Evolutionary conservation across 2,329 filamentous ascomycete genomes (phyloP).

Genomic region (Colletotrichum lindemuthianum): DNA sequence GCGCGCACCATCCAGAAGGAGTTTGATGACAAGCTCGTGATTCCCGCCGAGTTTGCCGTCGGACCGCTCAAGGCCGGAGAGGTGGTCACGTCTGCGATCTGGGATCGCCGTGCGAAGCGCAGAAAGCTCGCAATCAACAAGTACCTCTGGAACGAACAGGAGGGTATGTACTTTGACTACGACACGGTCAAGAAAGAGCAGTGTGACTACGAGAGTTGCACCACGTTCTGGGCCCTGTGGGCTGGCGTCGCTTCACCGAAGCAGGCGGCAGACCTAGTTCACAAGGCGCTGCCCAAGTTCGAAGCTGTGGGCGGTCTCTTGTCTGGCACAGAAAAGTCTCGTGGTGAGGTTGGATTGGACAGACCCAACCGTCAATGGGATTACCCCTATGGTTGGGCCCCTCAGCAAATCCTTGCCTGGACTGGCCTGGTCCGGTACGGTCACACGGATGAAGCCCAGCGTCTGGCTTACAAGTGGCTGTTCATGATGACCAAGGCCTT

Average conservation of each 20-base stretch:
- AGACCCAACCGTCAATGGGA: constrained; percentile 98
- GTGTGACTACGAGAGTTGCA: constrained; percentile 87
- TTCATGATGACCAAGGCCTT: constrained; percentile 99
- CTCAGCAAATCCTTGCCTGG: constrained; percentile 98
- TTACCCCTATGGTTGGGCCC: constrained; percentile 97
- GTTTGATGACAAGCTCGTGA: constrained; percentile 83
- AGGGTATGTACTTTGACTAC: constrained; percentile 99
- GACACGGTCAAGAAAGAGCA: constrained; percentile 84
- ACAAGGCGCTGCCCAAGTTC: constrained; percentile 84
- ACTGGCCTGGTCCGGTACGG: constrained; percentile 91
- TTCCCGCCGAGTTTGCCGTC: constrained; percentile 84
- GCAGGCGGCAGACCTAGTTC: constrained; percentile 86
- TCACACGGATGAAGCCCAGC: constrained; percentile 88
- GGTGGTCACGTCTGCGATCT: constrained; percentile 83
- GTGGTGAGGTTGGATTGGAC: constrained; percentile 80
- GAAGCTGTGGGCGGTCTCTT: constrained; percentile 89
- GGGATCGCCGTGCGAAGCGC: constrained; percentile 88
- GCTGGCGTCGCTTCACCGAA: constrained; percentile 86
- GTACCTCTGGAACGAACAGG: constrained; percentile 90
- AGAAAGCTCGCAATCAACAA: constrained; percentile 90
- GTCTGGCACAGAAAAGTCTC: constrained; percentile 89
- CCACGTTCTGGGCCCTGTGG: constrained; percentile 98
- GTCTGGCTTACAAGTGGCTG: constrained; percentile 94
- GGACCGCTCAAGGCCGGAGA: constrained; percentile 73
- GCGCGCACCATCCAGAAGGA: constrained; percentile 83